These are phyloP conservation scores for Macaranga tanarius DNA, from an alignment of 441 rosid species.

Conservation along the genomic window DNA sequence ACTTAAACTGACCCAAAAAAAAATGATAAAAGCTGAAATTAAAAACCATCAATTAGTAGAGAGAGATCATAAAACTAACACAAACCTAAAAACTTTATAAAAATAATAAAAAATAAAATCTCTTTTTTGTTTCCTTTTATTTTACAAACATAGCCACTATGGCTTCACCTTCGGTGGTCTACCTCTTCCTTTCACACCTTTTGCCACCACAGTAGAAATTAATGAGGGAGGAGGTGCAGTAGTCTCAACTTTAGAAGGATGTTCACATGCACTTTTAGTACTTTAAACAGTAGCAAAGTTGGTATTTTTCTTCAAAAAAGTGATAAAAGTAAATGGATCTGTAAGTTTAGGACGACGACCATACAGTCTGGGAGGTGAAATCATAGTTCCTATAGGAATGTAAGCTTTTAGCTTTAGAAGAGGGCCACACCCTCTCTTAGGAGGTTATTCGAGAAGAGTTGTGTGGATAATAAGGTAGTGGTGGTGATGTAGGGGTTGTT, in stretches of 20 bases:
- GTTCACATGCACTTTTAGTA: conserved; percentile 59
- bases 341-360: conserved; percentile 70
- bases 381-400: conserved; percentile 29
- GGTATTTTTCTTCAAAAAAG: conserved; percentile 23
- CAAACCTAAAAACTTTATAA: conserved; percentile 23
- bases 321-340: conserved; percentile 41
- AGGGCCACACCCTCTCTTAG: conserved; percentile 84
- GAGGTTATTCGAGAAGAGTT: too few relatives aligned
- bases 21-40: not conserved
- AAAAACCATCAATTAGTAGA: conserved; percentile 33
- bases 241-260: conserved; percentile 51
- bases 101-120: not conserved
- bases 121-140: conserved; percentile 12
- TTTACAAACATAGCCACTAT: conserved; percentile 43
- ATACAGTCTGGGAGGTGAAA: conserved; percentile 50
- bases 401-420: conserved; percentile 56
- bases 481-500: too few relatives aligned
- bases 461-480: too few relatives aligned
- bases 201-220: not conserved
- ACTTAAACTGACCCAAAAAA: not conserved
- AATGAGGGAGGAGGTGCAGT: conserved; percentile 21
- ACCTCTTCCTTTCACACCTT: conserved; percentile 66
- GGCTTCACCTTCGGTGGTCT: conserved; percentile 77
- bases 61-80: conserved; percentile 17
- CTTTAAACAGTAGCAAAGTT: conserved; percentile 30